These are phyloP conservation scores for Brassica balearica DNA, from an alignment of 441 rosid genomes.

Conservation along the genomic window DNA sequence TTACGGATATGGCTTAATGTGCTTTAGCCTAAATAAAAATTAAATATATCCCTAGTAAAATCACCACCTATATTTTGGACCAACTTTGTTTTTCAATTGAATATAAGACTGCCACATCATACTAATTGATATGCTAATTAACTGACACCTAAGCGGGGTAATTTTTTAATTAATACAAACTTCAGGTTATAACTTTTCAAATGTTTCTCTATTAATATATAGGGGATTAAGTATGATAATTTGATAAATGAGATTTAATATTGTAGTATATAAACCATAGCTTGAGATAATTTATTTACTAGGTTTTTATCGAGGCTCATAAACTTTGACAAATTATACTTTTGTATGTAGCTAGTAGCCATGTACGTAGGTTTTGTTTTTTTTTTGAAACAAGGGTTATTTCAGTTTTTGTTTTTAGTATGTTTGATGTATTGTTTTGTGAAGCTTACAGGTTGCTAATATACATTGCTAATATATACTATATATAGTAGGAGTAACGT, in stretches of 20 bases:
- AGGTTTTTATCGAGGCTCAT: background rate
- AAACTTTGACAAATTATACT: background rate
- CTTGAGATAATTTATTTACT: background rate
- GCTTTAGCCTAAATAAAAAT: too few relatives aligned
- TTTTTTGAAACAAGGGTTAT: background rate
- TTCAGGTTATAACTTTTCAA: too few relatives aligned
- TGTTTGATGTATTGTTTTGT: background rate
- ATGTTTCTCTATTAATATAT: too few relatives aligned
- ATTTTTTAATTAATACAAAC: too few relatives aligned
- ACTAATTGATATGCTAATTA: too few relatives aligned
- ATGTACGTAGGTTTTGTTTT: too few relatives aligned
- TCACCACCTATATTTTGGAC: too few relatives aligned
- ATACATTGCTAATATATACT: background rate
- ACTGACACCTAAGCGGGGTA: too few relatives aligned
- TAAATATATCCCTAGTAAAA: too few relatives aligned
- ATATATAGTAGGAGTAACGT: background rate
- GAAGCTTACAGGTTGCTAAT: background rate
- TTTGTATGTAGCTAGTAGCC: background rate
- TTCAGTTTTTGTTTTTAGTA: slow-evolving; percentile 2
- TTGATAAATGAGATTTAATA: background rate
- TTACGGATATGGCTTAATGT: too few relatives aligned
- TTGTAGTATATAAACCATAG: background rate
- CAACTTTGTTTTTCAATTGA: too few relatives aligned
- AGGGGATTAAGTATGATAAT: background rate
- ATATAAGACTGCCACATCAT: too few relatives aligned